Conservation (phyloP, 2,329 filamentous ascomycete genomes). For the Pseudocercospora cruenta region DNA sequence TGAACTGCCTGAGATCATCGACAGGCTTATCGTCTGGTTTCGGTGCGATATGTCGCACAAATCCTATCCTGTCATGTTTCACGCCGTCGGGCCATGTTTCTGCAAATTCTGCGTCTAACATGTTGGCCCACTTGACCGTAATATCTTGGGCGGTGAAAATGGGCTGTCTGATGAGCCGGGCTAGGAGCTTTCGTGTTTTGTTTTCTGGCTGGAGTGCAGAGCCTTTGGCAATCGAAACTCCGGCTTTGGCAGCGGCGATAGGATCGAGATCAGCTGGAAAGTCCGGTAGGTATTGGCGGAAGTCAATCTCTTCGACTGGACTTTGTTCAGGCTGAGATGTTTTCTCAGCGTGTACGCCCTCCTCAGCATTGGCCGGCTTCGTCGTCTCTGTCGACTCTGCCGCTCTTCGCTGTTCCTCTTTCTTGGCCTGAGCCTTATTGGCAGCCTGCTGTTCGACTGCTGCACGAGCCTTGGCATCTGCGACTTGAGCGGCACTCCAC, state of each 20-base stretch:
- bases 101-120: slow-evolving; percentile 44
- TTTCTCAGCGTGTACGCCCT: not conserved
- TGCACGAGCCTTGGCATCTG: slow-evolving; percentile 14
- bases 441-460: not conserved
- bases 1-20: slow-evolving; percentile 10
- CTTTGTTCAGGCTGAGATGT: not conserved
- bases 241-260: slow-evolving; percentile 12
- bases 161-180: slow-evolving; percentile 20
- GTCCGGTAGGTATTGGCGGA: slow-evolving; percentile 22
- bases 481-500: slow-evolving; percentile 24
- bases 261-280: slow-evolving; percentile 27
- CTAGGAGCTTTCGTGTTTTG: not conserved
- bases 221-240: slow-evolving; percentile 16
- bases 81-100: slow-evolving; percentile 40
- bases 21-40: slow-evolving; percentile 2
- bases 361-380: not conserved
- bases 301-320: not conserved
- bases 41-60: slow-evolving; percentile 29
- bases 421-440: not conserved
- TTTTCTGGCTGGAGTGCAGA: slow-evolving; percentile 8
- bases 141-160: slow-evolving; percentile 36
- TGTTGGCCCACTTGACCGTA: slow-evolving; percentile 41
- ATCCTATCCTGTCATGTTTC: slow-evolving; percentile 37
- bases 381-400: not conserved
- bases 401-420: slow-evolving; percentile 4